Evolutionary conservation across 495 filamentous ascomycete genomes (phyloP).

Genomic region (Penicillium atrosanguineum): DNA sequence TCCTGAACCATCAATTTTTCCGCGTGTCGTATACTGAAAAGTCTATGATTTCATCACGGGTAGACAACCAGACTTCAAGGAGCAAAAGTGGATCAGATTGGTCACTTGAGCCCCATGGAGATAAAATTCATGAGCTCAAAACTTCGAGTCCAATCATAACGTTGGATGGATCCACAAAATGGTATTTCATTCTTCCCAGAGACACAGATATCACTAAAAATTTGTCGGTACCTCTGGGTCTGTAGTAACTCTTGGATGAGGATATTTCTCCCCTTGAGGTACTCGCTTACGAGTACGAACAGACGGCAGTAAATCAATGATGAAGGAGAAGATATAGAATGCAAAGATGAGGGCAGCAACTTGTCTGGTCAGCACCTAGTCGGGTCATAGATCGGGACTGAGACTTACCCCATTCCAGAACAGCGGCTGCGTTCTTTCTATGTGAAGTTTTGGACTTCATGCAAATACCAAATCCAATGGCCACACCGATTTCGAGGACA

Average conservation of each 20-base stretch:
- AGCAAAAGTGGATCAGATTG: too few species aligned
- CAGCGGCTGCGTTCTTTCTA: constrained; percentile 45
- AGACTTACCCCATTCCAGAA: constrained; percentile 59
- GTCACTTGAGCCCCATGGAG: too few species aligned
- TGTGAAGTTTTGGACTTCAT: constrained; percentile 28
- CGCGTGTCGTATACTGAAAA: too few species aligned
- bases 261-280: constrained; percentile 24
- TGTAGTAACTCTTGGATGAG: neutral
- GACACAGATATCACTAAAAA: neutral
- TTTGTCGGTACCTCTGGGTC: neutral
- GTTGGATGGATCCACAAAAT: neutral
- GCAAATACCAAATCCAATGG: constrained; percentile 50
- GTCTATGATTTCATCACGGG: too few species aligned
- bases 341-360: neutral
- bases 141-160: neutral
- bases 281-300: constrained; percentile 49
- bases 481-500: constrained; percentile 65
- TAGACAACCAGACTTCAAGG: too few species aligned
- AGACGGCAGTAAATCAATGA: constrained; percentile 75
- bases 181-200: neutral
- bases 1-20: neutral
- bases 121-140: neutral
- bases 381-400: neutral
- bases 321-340: neutral
- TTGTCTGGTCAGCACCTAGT: neutral